These are phyloP conservation scores for Pharnaceum exiguum DNA, from an alignment of 148 eudicot species.

Conservation along the genomic window DNA sequence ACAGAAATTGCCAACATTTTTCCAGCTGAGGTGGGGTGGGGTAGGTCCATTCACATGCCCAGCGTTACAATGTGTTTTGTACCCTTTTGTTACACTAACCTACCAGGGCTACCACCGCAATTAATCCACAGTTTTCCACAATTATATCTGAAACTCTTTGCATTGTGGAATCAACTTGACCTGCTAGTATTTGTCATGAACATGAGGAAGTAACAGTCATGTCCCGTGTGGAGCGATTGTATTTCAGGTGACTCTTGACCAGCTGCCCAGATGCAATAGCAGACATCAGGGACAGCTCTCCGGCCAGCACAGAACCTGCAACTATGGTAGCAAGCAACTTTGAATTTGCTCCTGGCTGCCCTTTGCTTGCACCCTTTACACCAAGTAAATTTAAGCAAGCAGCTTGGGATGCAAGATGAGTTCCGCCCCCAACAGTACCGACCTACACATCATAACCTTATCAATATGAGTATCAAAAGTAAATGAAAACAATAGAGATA, in stretches of 20 bases:
- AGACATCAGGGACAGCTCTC: constrained; percentile 86
- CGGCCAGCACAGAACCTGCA: constrained; percentile 81
- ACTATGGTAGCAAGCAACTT: constrained; percentile 68
- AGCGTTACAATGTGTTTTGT: background rate
- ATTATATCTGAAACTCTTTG: background rate
- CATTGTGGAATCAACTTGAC: too few species aligned
- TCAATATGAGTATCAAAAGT: background rate
- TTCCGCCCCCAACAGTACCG: constrained; percentile 87
- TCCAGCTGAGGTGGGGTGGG: constrained; percentile 1
- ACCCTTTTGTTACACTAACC: too few species aligned
- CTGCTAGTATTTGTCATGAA: too few species aligned
- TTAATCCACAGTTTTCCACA: background rate
- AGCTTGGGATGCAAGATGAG: constrained; percentile 72
- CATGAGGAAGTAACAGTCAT: constrained; percentile 28
- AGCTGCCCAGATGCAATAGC: constrained; percentile 85
- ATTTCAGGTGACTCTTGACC: constrained; percentile 81
- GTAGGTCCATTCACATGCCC: background rate
- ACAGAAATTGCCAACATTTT: background rate
- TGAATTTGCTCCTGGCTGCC: constrained; percentile 62
- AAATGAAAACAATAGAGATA: too few species aligned
- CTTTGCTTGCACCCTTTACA: constrained; percentile 70
- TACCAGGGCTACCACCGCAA: background rate
- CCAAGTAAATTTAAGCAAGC: constrained; percentile 82
- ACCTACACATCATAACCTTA: constrained; percentile 34
- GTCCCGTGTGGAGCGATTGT: constrained; percentile 67